Evolutionary conservation across 2,329 filamentous ascomycete species (phyloP).

Genomic region (Coleophoma cylindrospora): DNA sequence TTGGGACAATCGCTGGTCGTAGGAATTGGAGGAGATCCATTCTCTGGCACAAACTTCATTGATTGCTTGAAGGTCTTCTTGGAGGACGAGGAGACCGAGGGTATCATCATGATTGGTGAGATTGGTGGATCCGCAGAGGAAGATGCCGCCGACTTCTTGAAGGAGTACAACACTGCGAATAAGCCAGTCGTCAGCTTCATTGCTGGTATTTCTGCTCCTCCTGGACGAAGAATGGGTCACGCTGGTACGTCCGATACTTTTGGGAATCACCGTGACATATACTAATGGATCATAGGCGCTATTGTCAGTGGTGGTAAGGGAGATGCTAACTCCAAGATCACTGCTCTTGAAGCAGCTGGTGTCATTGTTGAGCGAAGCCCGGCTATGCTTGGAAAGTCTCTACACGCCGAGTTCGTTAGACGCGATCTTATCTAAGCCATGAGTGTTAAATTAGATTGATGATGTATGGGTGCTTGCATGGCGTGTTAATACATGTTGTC

Average conservation of each 20-base stretch:
- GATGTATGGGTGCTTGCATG: constrained; percentile 15
- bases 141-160: constrained; percentile 94
- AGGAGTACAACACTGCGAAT: constrained; percentile 82
- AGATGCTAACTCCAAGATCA: constrained; percentile 97
- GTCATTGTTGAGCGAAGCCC: constrained; percentile 96
- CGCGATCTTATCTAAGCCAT: constrained; percentile 76
- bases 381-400: constrained; percentile 84
- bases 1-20: constrained; percentile 97
- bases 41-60: constrained; percentile 99
- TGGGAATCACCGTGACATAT: not conserved
- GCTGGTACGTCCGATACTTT: constrained; percentile 53
- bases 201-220: constrained; percentile 94
- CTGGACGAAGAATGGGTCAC: constrained; percentile 96
- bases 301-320: constrained; percentile 98
- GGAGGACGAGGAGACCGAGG: constrained; percentile 91
- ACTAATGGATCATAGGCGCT: constrained; percentile 45
- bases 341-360: constrained; percentile 85
- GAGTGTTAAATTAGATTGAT: constrained; percentile 18
- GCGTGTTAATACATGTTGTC: constrained; percentile 24
- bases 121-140: constrained; percentile 97
- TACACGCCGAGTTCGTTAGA: constrained; percentile 94
- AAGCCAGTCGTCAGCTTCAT: constrained; percentile 99
- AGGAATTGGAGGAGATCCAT: constrained; percentile 96
- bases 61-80: constrained; percentile 98
- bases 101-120: constrained; percentile 99